Evolutionary conservation across 352 stramenopile genomes (phyloP).

Genomic region (Phytophthora lateralis): DNA sequence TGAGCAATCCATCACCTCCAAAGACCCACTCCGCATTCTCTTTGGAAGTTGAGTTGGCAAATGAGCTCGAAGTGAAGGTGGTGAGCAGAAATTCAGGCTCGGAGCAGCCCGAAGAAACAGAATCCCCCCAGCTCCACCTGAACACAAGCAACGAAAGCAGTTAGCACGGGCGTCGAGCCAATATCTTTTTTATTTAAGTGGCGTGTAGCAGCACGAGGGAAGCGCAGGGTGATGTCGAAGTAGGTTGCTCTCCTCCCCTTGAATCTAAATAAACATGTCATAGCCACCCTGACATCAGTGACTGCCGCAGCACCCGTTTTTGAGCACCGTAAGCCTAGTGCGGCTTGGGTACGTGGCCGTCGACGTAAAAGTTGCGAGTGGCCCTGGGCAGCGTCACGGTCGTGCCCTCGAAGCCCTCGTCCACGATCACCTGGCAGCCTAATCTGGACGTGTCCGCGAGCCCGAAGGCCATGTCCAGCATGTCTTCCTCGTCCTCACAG

Average conservation of each 20-base stretch:
- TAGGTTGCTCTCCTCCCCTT: conserved; percentile 14
- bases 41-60: conserved; percentile 20
- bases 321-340: conserved; percentile 70
- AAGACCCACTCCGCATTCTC: conserved; percentile 24
- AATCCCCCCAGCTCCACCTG: conserved; percentile 1
- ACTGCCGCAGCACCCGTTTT: background rate
- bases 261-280: conserved; percentile 41
- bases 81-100: background rate
- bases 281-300: background rate
- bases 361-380: conserved; percentile 99
- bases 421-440: conserved; percentile 91
- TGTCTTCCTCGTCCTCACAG: conserved; percentile 98
- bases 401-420: conserved; percentile 90
- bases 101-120: conserved; percentile 17
- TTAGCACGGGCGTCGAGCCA: conserved; percentile 24
- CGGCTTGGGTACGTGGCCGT: conserved; percentile 97
- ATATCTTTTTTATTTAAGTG: conserved; percentile 48
- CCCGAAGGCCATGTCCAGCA: conserved; percentile 99
- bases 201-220: conserved; percentile 15
- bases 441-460: conserved; percentile 95
- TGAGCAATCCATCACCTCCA: conserved; percentile 14
- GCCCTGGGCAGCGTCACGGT: conserved; percentile 94
- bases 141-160: conserved; percentile 12
- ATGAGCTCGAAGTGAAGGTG: conserved; percentile 24
- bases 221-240: conserved; percentile 8